Base-by-base conservation (phyloP, 306 rosid species). In the Corylus heterophylla region DNA sequence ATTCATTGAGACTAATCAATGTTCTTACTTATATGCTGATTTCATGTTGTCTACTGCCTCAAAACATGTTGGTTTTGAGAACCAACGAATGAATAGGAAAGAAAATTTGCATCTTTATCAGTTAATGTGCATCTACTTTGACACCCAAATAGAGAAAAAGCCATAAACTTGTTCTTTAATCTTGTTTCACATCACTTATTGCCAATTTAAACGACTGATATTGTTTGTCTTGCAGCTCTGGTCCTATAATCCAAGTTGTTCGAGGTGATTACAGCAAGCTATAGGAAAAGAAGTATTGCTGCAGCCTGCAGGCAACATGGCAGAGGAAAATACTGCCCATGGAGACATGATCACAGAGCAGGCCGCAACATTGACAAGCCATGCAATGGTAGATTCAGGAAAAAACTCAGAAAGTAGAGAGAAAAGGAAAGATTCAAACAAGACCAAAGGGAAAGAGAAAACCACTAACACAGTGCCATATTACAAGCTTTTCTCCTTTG, bases 401-500 rank as follows among this genome's bases (percentile, higher is more conserved):
- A 81, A 73, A 68, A 51, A 56, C 14, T 39, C 35, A 62, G 84
- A 77, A 76, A 81, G 54, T 69, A 59, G 5, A 29, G 78, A 80
- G 12, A 82, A 52, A 51, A 66, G 62, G 20, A 69, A 87, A 73
- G 86, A 83, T 56, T 77, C 83, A 83, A 75, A 84, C 39, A 81
- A 76, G 48, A 86, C 55, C 18, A 85, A 77, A 80, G 63, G 54
- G 68, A 87, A 79, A 70, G 78, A 84, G 44, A 85, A 83, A 74
- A 64, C 63, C 56, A 47, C 39, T 62, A 85, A 83, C 2, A 71
- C 88, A 69, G 90, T 94, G 55, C 91, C 97, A 22, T 85, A 81
- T 10, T 80, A 88, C 92, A 94, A 86, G 88, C 97, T 92, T 69
- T 94, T 92, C 90, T 82, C 97, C 47, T 92, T 92, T 74, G 97